These are phyloP conservation scores for Lipomyces yamadae DNA, from an alignment of 805 yeast species.

Conservation along the genomic window DNA sequence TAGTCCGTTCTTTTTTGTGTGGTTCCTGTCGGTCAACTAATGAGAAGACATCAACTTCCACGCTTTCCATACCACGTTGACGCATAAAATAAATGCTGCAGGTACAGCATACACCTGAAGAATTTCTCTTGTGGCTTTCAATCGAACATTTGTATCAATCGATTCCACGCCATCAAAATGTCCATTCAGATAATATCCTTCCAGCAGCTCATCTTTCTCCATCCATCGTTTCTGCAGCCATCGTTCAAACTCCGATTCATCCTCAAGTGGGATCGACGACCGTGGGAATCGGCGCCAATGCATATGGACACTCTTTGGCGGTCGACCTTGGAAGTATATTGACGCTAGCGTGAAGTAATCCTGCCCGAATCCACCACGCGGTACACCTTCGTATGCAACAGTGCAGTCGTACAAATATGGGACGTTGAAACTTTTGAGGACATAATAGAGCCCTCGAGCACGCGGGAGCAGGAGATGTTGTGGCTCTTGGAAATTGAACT, in stretches of 20 bases:
- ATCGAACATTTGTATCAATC: conserved; percentile 32
- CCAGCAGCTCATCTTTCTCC: conserved; percentile 75
- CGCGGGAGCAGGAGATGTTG: conserved; percentile 81
- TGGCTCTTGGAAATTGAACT: conserved; percentile 51
- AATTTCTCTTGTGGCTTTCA: conserved; percentile 21
- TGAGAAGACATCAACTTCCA: conserved; percentile 60
- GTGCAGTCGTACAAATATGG: conserved; percentile 76
- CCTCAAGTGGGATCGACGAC: conserved; percentile 66
- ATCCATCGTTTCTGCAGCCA: conserved; percentile 81
- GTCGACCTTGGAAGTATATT: conserved; percentile 69
- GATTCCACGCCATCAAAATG: conserved; percentile 35
- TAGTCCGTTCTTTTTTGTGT: too few relatives aligned
- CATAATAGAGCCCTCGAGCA: conserved; percentile 73
- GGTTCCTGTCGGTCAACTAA: background rate
- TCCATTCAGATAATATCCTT: conserved; percentile 40
- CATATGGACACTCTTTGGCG: conserved; percentile 70
- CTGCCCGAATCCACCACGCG: conserved; percentile 70
- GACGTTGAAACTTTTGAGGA: conserved; percentile 59
- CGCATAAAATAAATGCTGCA: conserved; percentile 20
- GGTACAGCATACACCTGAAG: conserved; percentile 33
- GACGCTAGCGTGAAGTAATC: conserved; percentile 67
- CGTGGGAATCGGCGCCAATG: conserved; percentile 64
- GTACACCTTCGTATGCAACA: conserved; percentile 76
- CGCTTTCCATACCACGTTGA: conserved; percentile 33
- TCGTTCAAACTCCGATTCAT: conserved; percentile 60